These are phyloP conservation scores for Acrodontium crateriforme DNA, from an alignment of 2,329 filamentous ascomycete genomes.

Conservation along the genomic window DNA sequence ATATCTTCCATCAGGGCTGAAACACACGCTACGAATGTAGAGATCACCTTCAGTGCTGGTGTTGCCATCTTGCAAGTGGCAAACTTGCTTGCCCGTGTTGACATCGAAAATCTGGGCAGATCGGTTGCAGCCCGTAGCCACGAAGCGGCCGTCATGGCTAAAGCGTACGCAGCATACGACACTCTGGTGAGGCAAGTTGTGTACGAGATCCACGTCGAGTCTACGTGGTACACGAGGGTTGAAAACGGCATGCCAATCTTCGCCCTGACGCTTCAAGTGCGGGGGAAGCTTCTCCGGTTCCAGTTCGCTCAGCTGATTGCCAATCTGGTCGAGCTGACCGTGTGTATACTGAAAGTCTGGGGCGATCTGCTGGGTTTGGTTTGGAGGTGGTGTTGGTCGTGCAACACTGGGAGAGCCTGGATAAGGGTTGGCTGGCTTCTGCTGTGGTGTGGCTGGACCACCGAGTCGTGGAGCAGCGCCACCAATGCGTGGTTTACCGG, in stretches of 20 bases:
- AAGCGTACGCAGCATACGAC: slow-evolving; percentile 98
- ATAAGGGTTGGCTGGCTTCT: slow-evolving; percentile 77
- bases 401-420: slow-evolving; percentile 72
- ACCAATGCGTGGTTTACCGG: slow-evolving; percentile 49
- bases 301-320: slow-evolving; percentile 68
- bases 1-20: slow-evolving; percentile 89
- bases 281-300: slow-evolving; percentile 74
- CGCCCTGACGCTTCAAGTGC: slow-evolving; percentile 74
- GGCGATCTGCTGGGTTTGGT: slow-evolving; percentile 14
- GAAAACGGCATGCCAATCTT: slow-evolving; percentile 95
- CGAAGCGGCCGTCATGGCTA: slow-evolving; percentile 86
- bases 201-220: slow-evolving; percentile 84
- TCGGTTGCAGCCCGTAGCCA: slow-evolving; percentile 92
- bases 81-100: slow-evolving; percentile 70
- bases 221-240: slow-evolving; percentile 82
- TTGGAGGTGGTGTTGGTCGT: slow-evolving; percentile 58
- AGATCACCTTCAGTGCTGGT: slow-evolving; percentile 82
- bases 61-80: slow-evolving; percentile 75
- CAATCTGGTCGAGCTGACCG: slow-evolving; percentile 34
- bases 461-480: slow-evolving; percentile 13
- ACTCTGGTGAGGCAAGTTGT: slow-evolving; percentile 85
- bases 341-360: slow-evolving; percentile 19
- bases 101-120: slow-evolving; percentile 99
- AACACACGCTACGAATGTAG: slow-evolving; percentile 96
- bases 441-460: slow-evolving; percentile 78